phyloP scores from a whole-genome alignment of 2,329 filamentous ascomycete species.

The Ophiostoma ips region DNA sequence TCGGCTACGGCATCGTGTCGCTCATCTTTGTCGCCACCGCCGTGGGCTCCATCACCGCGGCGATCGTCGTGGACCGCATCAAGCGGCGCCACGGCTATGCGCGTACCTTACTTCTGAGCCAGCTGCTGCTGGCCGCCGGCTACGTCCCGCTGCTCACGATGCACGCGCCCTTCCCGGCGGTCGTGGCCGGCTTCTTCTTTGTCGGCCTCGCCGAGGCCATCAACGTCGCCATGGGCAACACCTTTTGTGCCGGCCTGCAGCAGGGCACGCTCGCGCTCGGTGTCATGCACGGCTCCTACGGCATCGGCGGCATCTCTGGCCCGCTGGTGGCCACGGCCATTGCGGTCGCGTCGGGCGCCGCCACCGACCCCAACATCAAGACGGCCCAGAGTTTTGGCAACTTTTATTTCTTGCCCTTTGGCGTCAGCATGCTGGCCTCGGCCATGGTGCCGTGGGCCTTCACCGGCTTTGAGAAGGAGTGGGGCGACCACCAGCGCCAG shows the following conservation, averaged over 20 bases:
- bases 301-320: conserved; percentile 49
- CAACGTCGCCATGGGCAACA: conserved; percentile 43
- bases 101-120: conserved; percentile 45
- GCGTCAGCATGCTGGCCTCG: conserved; percentile 42
- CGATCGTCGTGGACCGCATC: conserved; percentile 52
- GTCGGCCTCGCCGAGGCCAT: conserved; percentile 45
- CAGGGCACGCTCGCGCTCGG: conserved; percentile 44
- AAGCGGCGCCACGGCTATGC: conserved; percentile 50
- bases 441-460: conserved; percentile 52
- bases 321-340: conserved; percentile 65
- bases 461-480: conserved; percentile 52
- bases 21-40: conserved; percentile 72
- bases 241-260: conserved; percentile 25
- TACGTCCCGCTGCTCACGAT: conserved; percentile 52
- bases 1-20: conserved; percentile 67
- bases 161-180: conserved; percentile 52
- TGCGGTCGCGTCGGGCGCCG: conserved; percentile 40
- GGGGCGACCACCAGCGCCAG: not conserved
- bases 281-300: conserved; percentile 52
- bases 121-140: conserved; percentile 41
- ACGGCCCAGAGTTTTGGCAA: conserved; percentile 23
- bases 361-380: conserved; percentile 1
- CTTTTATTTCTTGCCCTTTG: conserved; percentile 58
- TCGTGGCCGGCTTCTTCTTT: conserved; percentile 56
- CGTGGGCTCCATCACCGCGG: conserved; percentile 60